Evolutionary conservation across 225 moss, liverwort and hornwort species (phyloP).

Genomic region (Neckera pumila): DNA sequence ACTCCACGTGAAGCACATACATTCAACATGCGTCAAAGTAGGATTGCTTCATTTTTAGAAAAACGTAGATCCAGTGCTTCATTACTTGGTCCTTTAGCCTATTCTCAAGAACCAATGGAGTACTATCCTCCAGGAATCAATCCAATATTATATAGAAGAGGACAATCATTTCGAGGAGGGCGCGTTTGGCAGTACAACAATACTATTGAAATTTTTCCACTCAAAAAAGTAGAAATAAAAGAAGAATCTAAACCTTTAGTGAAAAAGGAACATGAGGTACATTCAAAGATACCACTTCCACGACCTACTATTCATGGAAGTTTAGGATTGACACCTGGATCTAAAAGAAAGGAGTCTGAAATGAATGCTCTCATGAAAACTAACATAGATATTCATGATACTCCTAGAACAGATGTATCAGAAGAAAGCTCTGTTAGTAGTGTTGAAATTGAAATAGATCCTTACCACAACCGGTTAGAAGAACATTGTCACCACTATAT

Average conservation of each 20-base stretch:
- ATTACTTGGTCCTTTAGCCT: background rate
- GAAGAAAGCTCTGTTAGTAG: background rate
- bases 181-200: background rate
- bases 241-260: background rate
- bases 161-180: background rate
- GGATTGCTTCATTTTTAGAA: background rate
- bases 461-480: conserved; percentile 6
- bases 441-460: conserved; percentile 5
- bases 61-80: background rate
- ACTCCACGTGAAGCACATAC: background rate
- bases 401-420: background rate
- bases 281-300: background rate
- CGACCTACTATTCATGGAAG: background rate
- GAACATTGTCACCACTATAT: conserved; percentile 28
- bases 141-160: background rate
- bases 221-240: background rate
- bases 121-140: background rate
- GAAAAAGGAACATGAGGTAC: background rate
- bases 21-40: background rate
- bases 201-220: background rate
- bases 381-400: conserved; percentile 1
- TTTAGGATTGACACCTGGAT: background rate
- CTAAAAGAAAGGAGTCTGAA: background rate
- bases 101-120: background rate
- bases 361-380: background rate